Conservation (phyloP, 2,329 filamentous ascomycete genomes). For the Colletotrichum lindemuthianum region DNA sequence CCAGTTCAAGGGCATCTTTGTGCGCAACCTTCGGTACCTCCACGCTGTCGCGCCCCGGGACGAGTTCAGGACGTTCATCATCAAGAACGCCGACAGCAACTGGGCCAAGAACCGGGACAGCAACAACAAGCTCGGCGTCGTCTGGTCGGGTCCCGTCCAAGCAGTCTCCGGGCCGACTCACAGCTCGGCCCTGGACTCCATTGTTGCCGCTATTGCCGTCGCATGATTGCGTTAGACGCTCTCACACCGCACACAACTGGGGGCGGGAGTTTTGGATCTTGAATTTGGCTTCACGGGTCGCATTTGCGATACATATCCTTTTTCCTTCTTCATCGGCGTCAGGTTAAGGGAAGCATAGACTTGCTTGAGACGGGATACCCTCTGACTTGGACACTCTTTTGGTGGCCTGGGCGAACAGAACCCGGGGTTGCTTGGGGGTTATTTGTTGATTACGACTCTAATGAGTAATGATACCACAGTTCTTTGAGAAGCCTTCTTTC, state of each 20-base stretch:
- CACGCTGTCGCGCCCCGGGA: slow-evolving; percentile 60
- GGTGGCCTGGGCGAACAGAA: slow-evolving; percentile 6
- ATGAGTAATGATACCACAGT: slow-evolving; percentile 37
- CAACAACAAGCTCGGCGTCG: slow-evolving; percentile 64
- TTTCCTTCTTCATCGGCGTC: slow-evolving; percentile 19
- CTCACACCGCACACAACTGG: neutral
- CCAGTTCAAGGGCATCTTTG: slow-evolving; percentile 80
- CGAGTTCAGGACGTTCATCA: slow-evolving; percentile 64
- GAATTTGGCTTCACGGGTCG: slow-evolving; percentile 4
- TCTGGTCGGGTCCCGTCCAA: slow-evolving; percentile 72
- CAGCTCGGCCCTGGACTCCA: slow-evolving; percentile 71
- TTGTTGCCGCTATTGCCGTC: slow-evolving; percentile 68
- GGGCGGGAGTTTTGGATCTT: neutral
- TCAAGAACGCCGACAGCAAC: slow-evolving; percentile 71
- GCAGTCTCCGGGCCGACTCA: slow-evolving; percentile 67
- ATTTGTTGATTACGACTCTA: slow-evolving; percentile 35
- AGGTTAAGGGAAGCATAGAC: slow-evolving; percentile 22
- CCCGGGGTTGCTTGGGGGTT: slow-evolving; percentile 20
- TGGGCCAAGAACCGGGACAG: slow-evolving; percentile 68
- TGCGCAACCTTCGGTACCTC: slow-evolving; percentile 70
- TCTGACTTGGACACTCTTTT: slow-evolving; percentile 22
- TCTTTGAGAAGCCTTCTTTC: slow-evolving; percentile 3
- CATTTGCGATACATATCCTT: slow-evolving; percentile 2
- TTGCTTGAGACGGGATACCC: slow-evolving; percentile 30
- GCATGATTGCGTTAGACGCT: slow-evolving; percentile 37